phyloP scores from a whole-genome alignment of 1,139 yeast genomes.

The Blastobotrys aristatus region DNA sequence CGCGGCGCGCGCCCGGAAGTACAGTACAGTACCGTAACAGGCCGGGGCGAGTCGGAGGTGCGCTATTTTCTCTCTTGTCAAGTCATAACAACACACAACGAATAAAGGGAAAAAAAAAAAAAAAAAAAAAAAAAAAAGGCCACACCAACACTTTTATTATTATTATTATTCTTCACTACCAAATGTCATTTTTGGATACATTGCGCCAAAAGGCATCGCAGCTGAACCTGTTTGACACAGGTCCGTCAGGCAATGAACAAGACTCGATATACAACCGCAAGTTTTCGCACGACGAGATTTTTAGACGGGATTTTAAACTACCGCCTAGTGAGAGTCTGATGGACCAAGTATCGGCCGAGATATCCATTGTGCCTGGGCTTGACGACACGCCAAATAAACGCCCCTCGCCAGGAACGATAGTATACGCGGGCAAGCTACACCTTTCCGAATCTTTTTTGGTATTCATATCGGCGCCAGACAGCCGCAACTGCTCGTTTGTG shows the following conservation, averaged over 20 bases:
- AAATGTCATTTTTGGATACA: constrained; percentile 49
- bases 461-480: constrained; percentile 67
- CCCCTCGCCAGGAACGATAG: constrained; percentile 22
- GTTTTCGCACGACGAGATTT: constrained; percentile 57
- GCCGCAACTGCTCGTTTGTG: constrained; percentile 60
- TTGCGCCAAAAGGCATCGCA: constrained; percentile 47
- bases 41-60: too few relatives aligned
- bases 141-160: not conserved
- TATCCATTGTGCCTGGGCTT: constrained; percentile 43
- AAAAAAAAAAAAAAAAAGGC: not conserved
- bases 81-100: too few relatives aligned
- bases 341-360: constrained; percentile 66
- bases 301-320: constrained; percentile 59
- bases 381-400: constrained; percentile 3
- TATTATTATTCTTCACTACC: not conserved
- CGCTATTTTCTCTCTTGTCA: too few relatives aligned
- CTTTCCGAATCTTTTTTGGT: constrained; percentile 72
- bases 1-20: too few relatives aligned
- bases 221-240: constrained; percentile 38
- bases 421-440: constrained; percentile 54
- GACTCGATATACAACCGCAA: constrained; percentile 35
- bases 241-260: constrained; percentile 20
- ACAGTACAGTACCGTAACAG: too few relatives aligned
- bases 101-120: too few relatives aligned
- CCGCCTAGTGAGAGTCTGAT: constrained; percentile 67